phyloP scores from a whole-genome alignment of 768 basidiomycete species.

The Boletus reticuloceps region DNA sequence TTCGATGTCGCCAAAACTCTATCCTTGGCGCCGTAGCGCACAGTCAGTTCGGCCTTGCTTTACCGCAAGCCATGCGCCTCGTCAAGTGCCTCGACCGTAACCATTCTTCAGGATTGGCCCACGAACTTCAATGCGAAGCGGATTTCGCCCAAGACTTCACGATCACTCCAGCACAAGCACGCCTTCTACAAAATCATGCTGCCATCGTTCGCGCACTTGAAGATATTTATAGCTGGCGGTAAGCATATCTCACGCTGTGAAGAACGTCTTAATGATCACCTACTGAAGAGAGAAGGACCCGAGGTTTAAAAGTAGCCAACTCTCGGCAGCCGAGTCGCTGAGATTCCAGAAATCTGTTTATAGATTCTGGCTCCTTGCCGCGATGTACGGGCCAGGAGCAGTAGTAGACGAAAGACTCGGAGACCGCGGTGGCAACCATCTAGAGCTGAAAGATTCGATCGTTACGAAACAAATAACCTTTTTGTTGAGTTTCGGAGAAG shows the following conservation, averaged over 20 bases:
- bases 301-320: conserved; percentile 25
- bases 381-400: conserved; percentile 3
- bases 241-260: background rate
- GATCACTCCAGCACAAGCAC: conserved; percentile 21
- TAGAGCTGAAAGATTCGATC: conserved; percentile 6
- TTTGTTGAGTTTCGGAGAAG: conserved; percentile 8
- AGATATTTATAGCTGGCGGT: conserved; percentile 41
- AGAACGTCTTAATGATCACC: background rate
- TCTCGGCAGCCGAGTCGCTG: conserved; percentile 32
- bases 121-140: conserved; percentile 8
- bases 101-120: background rate
- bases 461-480: conserved; percentile 1
- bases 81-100: conserved; percentile 14
- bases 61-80: conserved; percentile 31
- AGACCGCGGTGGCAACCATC: background rate
- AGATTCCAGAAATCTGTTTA: conserved; percentile 32
- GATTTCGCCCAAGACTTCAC: background rate
- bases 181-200: conserved; percentile 24
- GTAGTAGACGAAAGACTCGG: background rate
- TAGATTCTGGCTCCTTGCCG: conserved; percentile 25
- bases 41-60: conserved; percentile 28
- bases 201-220: conserved; percentile 30
- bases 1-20: conserved; percentile 28
- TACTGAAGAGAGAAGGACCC: conserved; percentile 38
- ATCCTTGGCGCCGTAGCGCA: conserved; percentile 30